Percentiles rank a stretch among this genome's conserved stretches.
Conservation (phyloP, 495 filamentous ascomycete species). For the Lepraria neglecta region DNA sequence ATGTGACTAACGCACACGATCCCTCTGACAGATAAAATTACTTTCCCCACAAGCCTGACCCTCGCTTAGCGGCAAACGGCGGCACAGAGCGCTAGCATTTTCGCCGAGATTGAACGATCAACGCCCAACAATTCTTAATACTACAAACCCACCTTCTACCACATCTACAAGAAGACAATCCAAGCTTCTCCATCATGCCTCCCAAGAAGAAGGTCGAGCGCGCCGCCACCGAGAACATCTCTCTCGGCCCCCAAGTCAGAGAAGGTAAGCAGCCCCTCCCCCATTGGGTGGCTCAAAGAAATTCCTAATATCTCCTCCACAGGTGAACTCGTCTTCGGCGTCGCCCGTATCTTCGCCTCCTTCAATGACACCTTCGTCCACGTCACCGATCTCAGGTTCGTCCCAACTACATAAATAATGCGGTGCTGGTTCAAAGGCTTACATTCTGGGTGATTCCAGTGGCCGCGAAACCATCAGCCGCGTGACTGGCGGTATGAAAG, state of each 20-base stretch:
- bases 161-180: slow-evolving; percentile 31
- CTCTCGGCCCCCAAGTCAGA: slow-evolving; percentile 87
- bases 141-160: slow-evolving; percentile 37
- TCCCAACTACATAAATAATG: slow-evolving; percentile 32
- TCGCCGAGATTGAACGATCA: background rate
- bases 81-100: slow-evolving; percentile 11
- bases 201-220: slow-evolving; percentile 75
- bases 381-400: slow-evolving; percentile 96
- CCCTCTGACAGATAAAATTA: no score
- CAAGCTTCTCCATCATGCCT: slow-evolving; percentile 53
- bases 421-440: slow-evolving; percentile 43
- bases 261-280: slow-evolving; percentile 55
- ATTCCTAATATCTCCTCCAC: slow-evolving; percentile 12
- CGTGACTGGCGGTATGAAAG: slow-evolving; percentile 99
- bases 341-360: slow-evolving; percentile 97
- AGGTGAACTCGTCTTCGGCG: slow-evolving; percentile 98
- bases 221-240: slow-evolving; percentile 88
- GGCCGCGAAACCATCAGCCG: slow-evolving; percentile 99
- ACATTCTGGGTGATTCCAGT: slow-evolving; percentile 66
- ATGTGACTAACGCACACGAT: no score
- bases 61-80: slow-evolving; percentile 8
- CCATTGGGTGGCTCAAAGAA: background rate
- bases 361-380: slow-evolving; percentile 99
- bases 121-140: slow-evolving; percentile 28
- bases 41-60: background rate